Evolutionary conservation across 768 basidiomycete genomes (phyloP), one percentile per base, ranked within the genome.

Genomic region (Termitomyces sp.): DNA sequence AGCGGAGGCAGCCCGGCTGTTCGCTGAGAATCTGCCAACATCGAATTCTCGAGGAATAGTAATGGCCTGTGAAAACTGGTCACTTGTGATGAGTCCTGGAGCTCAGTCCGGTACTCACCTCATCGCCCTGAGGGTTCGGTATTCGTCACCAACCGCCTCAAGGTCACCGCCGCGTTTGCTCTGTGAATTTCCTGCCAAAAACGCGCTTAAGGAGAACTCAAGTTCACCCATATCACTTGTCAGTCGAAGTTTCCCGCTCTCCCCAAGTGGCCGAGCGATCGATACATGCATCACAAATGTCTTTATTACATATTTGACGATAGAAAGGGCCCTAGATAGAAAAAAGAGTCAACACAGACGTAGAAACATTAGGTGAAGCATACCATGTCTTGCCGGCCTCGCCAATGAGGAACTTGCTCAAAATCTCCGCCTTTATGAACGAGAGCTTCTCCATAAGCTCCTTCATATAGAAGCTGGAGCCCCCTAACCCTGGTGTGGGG

Each of bases 211-310:
- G 0, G 91, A 86, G 68, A 98, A 97, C 73, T 99, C 97, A 58
- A 98, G 79, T 68, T 94, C 91, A 0, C 95, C 90, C 94, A 98
- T 96, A 69, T 99, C 96, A 46, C 86, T 90, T 56, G 94, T 92
- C 60, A 98, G 77, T 72, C 96, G 94, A 25, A 99, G 81, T 68
- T 97, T 98, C 14, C 95, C 94, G 56, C 82, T 81, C 74, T 99
- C 97, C 5, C 94, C 89, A 5, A 98, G 78, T 0, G 95, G 95
- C 63, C 86, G 85, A 9, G 88, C 91, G 55, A 98, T 93, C 25
- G 93, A 96, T n/a, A 90, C 87, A 64, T 99, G 95, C 37, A 98
- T 71, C 10, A 99, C 84, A 70, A 98, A 99, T 3, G 84, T 89
- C 60, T 82, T 81, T 46, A 98, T 87, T 35, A 89, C 83, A 67